Base-by-base conservation (phyloP, 768 basidiomycete species). In the Pleurotus citrinopileatus region DNA sequence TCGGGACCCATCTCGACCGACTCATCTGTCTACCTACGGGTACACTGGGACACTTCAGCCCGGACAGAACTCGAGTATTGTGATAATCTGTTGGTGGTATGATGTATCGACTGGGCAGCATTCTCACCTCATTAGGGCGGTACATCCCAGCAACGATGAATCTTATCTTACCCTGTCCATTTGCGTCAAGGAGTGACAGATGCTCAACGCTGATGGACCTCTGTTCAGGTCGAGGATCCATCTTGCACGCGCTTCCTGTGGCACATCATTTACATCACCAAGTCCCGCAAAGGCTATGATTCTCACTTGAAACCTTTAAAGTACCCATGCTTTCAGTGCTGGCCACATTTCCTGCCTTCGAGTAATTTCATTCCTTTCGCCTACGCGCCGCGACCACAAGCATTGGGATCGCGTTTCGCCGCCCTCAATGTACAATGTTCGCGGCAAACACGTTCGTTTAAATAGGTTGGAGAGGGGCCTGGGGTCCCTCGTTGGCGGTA, bases 401-500 rank as follows among this genome's bases (percentile, higher is more conserved):
- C 43, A 10, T 51, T 37, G 27, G 48, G 32, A 32, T 22, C 34
- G 29, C 29, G 48, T 20, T 17, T 27, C 25, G 15, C 19, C 12
- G 17, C 10, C 9, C 40, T 42, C 26, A 25, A 37, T 51, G 48
- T 20, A 34, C 48, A 13, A 32, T 28, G 34, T 13, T 37, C 34
- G 32, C 32, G 23, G 34, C n/a, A 51, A 23, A 12, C 48, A 51
- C 48, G 29, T 15, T 51, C 48, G 34, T 51, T 51, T 37, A 22
- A 22, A 51, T 9, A 34, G 34, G 29, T n/a, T 51, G n/a, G 9
- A 15, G n/a, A 51, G 48, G 48, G 48, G 34, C 48, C 34, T 51
- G 48, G 48, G 34, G 48, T 51, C 48, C 48, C 48, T 51, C 81
- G 82, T 52, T 90, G 67, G 48, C 75, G 76, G 37, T 86, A 67